phyloP scores from a whole-genome alignment of 140 eudicot species.

The Erigeron philadelphicus region DNA sequence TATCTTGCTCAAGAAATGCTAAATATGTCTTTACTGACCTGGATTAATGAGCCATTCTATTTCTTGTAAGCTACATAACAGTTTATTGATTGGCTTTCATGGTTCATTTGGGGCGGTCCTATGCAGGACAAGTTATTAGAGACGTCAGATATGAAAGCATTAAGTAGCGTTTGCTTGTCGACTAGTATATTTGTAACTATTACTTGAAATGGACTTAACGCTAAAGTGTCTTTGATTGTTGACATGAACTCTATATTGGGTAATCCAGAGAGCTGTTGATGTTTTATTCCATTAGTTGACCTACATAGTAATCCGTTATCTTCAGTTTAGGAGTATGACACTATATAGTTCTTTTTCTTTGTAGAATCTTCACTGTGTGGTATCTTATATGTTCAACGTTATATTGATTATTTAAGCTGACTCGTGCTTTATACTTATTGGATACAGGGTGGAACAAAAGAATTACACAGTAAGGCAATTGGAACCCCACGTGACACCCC shows the following conservation, averaged over 20 bases:
- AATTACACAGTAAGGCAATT: slow-evolving; percentile 43
- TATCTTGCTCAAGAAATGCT: neutral
- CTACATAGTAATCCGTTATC: neutral
- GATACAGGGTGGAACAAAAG: slow-evolving; percentile 49
- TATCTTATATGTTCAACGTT: neutral
- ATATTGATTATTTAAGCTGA: slow-evolving; percentile 23
- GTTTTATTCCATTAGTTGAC: no score
- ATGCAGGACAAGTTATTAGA: no score
- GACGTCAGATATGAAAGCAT: no score
- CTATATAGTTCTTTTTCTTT: neutral
- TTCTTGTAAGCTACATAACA: neutral
- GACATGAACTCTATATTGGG: no score
- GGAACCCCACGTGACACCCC: slow-evolving; percentile 41
- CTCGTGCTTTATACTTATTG: slow-evolving; percentile 20
- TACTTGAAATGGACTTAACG: no score
- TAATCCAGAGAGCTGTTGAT: no score
- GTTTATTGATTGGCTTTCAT: neutral
- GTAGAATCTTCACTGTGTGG: neutral
- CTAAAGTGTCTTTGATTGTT: no score
- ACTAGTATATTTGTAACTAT: no score
- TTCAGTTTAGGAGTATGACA: slow-evolving; percentile 6
- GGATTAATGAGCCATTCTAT: neutral
- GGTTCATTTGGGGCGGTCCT: no score
- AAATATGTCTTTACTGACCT: neutral
- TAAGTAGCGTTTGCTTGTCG: no score